Evolutionary conservation across 2,329 filamentous ascomycete species (phyloP).

Genomic region (Botrytis hyacinthi): DNA sequence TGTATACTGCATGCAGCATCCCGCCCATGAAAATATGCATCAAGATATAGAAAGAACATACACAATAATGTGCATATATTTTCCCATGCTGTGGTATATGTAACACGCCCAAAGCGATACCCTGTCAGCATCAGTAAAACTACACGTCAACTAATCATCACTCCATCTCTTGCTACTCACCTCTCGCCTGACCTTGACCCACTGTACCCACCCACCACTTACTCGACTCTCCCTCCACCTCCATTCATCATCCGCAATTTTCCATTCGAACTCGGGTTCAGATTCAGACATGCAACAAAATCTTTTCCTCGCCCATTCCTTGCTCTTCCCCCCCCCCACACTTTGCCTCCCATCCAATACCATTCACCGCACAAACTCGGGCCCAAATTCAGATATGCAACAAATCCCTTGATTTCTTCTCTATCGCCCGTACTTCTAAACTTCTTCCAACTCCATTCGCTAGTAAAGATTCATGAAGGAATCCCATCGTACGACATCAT

Average conservation of each 20-base stretch:
- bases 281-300: background rate
- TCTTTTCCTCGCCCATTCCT: background rate
- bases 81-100: too few species aligned
- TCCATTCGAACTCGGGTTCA: background rate
- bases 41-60: background rate
- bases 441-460: background rate
- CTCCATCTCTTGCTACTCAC: background rate
- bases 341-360: background rate
- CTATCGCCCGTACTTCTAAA: background rate
- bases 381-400: conserved; percentile 6
- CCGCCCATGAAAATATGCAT: background rate
- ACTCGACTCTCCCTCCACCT: background rate
- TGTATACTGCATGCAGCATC: background rate
- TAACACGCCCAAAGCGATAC: background rate
- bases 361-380: background rate
- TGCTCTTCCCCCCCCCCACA: background rate
- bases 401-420: background rate
- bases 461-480: background rate
- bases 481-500: conserved; percentile 1
- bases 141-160: background rate
- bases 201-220: background rate
- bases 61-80: background rate
- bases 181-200: background rate
- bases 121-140: background rate
- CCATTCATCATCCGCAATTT: background rate